These are phyloP conservation scores for Cyberlindnera japonica DNA, from an alignment of 805 yeast genomes.

Conservation along the genomic window DNA sequence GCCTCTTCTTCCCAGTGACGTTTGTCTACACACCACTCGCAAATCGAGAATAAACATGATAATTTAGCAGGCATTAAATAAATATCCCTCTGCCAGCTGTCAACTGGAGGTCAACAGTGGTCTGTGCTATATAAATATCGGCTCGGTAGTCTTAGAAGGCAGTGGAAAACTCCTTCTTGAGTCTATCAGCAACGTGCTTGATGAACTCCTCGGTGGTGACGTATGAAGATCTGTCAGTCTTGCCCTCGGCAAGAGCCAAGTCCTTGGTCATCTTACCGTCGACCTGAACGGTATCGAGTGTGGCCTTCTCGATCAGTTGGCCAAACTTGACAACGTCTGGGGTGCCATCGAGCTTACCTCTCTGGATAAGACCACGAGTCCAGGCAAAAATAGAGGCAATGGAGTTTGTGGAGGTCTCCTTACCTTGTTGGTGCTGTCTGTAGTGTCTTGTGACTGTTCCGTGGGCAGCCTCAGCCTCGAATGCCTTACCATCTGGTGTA, in stretches of 20 bases:
- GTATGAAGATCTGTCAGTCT: conserved; percentile 74
- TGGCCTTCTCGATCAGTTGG: conserved; percentile 73
- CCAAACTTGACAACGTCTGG: conserved; percentile 85
- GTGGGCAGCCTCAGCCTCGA: conserved; percentile 98
- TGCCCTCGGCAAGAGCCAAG: conserved; percentile 85
- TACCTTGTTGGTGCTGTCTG: conserved; percentile 94
- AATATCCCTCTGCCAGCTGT: too few relatives aligned
- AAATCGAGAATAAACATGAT: too few relatives aligned
- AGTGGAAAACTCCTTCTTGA: conserved; percentile 27
- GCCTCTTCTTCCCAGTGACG: too few relatives aligned
- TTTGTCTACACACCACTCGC: too few relatives aligned
- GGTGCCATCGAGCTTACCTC: conserved; percentile 85
- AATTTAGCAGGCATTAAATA: too few relatives aligned
- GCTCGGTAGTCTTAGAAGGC: conserved; percentile 14
- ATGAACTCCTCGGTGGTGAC: conserved; percentile 92
- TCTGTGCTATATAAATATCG: too few relatives aligned
- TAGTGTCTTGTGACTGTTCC: conserved; percentile 98
- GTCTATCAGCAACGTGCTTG: conserved; percentile 71
- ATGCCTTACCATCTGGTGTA: conserved; percentile 95
- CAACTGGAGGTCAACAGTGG: too few relatives aligned
- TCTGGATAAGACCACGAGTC: conserved; percentile 90
- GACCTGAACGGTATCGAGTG: conserved; percentile 75
- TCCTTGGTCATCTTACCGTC: conserved; percentile 96
- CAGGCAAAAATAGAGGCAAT: conserved; percentile 97
- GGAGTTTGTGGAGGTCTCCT: conserved; percentile 95